Percentiles rank a stretch among this genome's conserved stretches.
These are phyloP conservation scores for Picea sitchensis DNA, from an alignment of 75 land plant species.

Conservation along the genomic window DNA sequence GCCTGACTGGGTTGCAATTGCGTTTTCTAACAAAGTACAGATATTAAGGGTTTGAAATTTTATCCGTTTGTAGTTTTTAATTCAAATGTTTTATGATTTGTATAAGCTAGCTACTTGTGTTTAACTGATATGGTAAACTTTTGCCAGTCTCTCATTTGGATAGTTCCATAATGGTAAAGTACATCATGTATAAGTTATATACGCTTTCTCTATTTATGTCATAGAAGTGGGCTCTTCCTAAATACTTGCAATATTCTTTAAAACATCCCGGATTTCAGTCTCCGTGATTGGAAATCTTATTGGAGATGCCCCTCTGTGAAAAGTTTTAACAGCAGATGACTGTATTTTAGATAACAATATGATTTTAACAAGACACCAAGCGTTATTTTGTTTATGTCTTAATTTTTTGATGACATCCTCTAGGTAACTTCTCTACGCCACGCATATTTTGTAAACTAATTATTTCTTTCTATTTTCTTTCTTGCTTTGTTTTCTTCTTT, in stretches of 20 bases:
- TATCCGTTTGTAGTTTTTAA: neutral
- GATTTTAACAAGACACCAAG: neutral
- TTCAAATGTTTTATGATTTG: neutral
- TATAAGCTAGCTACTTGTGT: neutral
- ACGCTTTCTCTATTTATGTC: neutral
- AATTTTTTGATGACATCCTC: no score
- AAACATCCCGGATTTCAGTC: neutral
- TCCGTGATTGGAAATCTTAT: neutral
- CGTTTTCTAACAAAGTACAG: slow-evolving; percentile 84
- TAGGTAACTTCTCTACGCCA: neutral
- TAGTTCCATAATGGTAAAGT: slow-evolving; percentile 2
- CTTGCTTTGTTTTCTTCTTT: neutral
- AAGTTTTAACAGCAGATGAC: neutral
- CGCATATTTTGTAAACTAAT: neutral
- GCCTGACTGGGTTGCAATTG: slow-evolving; percentile 90
- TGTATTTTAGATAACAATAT: neutral
- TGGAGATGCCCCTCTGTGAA: neutral
- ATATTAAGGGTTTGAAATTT: slow-evolving; percentile 52
- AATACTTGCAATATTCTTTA: neutral
- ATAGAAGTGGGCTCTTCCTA: neutral
- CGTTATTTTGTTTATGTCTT: neutral
- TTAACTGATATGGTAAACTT: neutral
- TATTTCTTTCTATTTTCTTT: neutral
- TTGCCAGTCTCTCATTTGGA: neutral
- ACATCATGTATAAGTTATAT: slow-evolving; percentile 1